Conservation (phyloP, 768 basidiomycete genomes). For the Boletus tomentosulus region DNA sequence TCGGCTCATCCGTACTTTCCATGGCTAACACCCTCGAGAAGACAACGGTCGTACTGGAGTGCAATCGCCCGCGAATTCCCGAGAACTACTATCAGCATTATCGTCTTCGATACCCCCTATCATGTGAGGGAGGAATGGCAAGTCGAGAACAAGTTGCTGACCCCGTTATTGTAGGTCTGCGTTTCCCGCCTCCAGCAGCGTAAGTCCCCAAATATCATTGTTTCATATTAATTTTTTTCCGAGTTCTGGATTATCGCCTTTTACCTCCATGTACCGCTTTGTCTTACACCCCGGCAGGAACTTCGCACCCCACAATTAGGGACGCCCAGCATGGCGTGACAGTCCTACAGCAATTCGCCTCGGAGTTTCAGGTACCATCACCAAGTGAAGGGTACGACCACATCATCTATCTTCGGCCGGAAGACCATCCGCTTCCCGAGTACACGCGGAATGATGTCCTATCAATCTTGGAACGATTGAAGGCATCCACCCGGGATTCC, state of each 20-base stretch:
- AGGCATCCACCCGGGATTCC: slow-evolving; percentile 22
- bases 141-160: slow-evolving; percentile 10
- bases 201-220: slow-evolving; percentile 34
- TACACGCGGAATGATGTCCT: slow-evolving; percentile 52
- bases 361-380: slow-evolving; percentile 54
- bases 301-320: slow-evolving; percentile 73
- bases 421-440: slow-evolving; percentile 36
- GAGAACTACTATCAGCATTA: slow-evolving; percentile 60
- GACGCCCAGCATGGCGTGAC: slow-evolving; percentile 51
- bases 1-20: neutral
- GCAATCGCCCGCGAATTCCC: slow-evolving; percentile 65
- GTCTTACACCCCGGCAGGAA: slow-evolving; percentile 42
- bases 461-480: slow-evolving; percentile 49
- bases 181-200: slow-evolving; percentile 55
- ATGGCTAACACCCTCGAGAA: slow-evolving; percentile 24
- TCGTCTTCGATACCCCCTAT: slow-evolving; percentile 76
- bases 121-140: slow-evolving; percentile 44
- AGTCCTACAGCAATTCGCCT: slow-evolving; percentile 62
- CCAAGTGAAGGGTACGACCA: slow-evolving; percentile 64
- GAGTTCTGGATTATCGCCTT: slow-evolving; percentile 8
- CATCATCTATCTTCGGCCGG: slow-evolving; percentile 38
- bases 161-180: slow-evolving; percentile 46
- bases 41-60: slow-evolving; percentile 74
- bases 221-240: neutral
- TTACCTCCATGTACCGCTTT: neutral